These are phyloP conservation scores for Lanmaoa pseudosensibilis DNA, from an alignment of 768 basidiomycete genomes.

Conservation along the genomic window DNA sequence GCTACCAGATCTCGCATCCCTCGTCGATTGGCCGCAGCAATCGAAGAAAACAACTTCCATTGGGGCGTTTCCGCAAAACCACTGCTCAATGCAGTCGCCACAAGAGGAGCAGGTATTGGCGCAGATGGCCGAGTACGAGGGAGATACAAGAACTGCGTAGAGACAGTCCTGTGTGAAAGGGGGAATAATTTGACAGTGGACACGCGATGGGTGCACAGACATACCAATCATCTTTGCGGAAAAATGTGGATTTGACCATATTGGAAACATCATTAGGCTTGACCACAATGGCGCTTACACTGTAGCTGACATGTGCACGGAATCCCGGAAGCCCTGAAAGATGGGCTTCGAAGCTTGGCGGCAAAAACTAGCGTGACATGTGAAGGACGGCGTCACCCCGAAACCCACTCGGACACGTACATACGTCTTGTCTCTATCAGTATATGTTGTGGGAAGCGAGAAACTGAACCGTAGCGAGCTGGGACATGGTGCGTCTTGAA, in stretches of 20 bases:
- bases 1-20: constrained; percentile 40
- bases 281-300: constrained; percentile 50
- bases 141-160: constrained; percentile 61
- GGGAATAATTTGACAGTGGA: not conserved
- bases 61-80: constrained; percentile 47
- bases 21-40: constrained; percentile 39
- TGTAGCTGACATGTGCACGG: constrained; percentile 62
- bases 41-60: constrained; percentile 51
- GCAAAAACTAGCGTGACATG: constrained; percentile 50
- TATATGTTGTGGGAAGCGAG: constrained; percentile 57
- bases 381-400: constrained; percentile 1
- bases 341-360: constrained; percentile 68
- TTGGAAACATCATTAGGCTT: constrained; percentile 46
- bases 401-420: constrained; percentile 40
- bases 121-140: constrained; percentile 63
- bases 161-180: constrained; percentile 43
- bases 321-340: constrained; percentile 74
- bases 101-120: constrained; percentile 50
- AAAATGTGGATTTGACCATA: constrained; percentile 51
- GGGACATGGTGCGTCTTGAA: constrained; percentile 48
- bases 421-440: constrained; percentile 54
- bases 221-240: constrained; percentile 57
- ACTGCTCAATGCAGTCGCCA: constrained; percentile 19
- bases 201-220: constrained; percentile 17
- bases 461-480: constrained; percentile 52